A percentile compares a stretch with the other conserved stretches of the same genome.
Conservation (phyloP, 2,329 filamentous ascomycete species). For the Penicillium psychrosexuale region DNA sequence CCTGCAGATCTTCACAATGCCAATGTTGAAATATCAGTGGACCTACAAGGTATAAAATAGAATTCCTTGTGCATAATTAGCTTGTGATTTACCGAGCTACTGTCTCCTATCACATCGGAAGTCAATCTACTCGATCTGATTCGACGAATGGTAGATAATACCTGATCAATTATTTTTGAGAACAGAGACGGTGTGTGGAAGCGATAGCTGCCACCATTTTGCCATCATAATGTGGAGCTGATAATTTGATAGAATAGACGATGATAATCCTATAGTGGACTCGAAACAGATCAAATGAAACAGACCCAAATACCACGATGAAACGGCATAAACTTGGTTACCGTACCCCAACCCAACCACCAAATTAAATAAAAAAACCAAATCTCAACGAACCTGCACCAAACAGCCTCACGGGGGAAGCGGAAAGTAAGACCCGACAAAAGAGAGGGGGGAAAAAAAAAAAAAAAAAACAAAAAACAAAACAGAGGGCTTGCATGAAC, state of each 20-base stretch:
- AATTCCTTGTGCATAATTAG: neutral
- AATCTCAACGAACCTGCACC: neutral
- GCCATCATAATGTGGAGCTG: neutral
- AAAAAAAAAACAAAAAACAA: neutral
- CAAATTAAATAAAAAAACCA: neutral
- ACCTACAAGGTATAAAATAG: neutral
- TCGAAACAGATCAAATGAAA: neutral
- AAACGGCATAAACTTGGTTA: neutral
- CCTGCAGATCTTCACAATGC: conserved; percentile 3
- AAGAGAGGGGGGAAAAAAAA: neutral
- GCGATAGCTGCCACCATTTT: neutral
- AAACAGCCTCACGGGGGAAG: neutral
- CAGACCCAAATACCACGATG: neutral
- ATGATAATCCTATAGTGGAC: neutral
- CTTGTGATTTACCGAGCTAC: neutral
- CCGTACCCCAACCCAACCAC: neutral
- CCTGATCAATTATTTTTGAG: neutral
- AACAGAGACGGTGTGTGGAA: neutral
- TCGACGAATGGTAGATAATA: neutral
- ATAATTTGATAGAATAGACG: neutral
- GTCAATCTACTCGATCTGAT: neutral
- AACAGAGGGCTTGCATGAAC: neutral
- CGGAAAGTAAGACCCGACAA: conserved; percentile 1
- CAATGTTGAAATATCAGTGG: neutral
- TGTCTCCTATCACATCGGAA: neutral